Percentiles rank a stretch among this genome's conserved stretches.
phyloP scores from a whole-genome alignment of 2,329 filamentous ascomycete species.

The Aspergillus persii region DNA sequence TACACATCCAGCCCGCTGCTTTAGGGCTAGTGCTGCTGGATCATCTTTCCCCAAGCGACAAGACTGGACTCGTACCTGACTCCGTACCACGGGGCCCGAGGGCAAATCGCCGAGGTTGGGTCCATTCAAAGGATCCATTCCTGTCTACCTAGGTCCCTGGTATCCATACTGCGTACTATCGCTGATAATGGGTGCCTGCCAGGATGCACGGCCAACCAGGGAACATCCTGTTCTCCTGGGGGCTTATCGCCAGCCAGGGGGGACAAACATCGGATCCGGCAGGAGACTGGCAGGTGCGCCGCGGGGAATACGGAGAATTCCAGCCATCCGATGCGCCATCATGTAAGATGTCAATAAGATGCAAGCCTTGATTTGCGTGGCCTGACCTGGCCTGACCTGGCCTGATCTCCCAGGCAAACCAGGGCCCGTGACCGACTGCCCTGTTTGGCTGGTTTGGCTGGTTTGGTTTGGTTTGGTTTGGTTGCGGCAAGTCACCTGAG shows the following conservation, averaged over 20 bases:
- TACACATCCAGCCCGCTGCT: neutral
- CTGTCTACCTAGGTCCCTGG: neutral
- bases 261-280: neutral
- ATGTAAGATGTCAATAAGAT: neutral
- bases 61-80: slow-evolving; percentile 1
- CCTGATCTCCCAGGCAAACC: no score
- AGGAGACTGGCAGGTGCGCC: neutral
- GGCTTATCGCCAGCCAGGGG: neutral
- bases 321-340: neutral
- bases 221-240: neutral
- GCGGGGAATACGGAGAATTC: neutral
- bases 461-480: neutral
- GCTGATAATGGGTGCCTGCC: neutral
- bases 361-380: neutral
- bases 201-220: neutral
- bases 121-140: neutral
- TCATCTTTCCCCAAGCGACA: slow-evolving; percentile 3
- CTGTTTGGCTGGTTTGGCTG: no score
- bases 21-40: neutral
- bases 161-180: neutral
- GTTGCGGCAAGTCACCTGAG: neutral
- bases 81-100: neutral
- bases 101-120: neutral
- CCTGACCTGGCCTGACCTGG: no score
- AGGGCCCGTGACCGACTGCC: neutral